Percentiles rank a stretch among this genome's conserved stretches.
Evolutionary conservation across 73 alveolate genomes (phyloP).

Genomic region (Breviolum minutum): DNA sequence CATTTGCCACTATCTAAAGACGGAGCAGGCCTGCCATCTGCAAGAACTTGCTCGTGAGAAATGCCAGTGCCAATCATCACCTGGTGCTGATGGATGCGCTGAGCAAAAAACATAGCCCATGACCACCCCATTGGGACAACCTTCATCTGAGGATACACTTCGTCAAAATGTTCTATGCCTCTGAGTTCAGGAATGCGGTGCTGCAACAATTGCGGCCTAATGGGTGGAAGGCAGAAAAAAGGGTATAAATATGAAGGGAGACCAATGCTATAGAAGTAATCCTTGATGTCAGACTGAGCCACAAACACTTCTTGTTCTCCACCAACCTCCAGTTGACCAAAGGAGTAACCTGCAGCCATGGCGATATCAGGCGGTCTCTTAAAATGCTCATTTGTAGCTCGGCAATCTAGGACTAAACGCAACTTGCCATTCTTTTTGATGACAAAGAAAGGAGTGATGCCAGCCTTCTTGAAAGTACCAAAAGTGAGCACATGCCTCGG

Average conservation of each 20-base stretch:
- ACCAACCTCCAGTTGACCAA: constrained; percentile 4
- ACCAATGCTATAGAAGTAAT: constrained; percentile 19
- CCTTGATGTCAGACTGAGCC: constrained; percentile 28
- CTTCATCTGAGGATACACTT: background rate
- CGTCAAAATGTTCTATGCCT: background rate
- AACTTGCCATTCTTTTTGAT: too few species aligned
- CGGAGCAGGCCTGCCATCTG: constrained; percentile 23
- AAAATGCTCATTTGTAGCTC: background rate
- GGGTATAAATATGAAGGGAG: background rate
- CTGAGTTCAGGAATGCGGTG: background rate
- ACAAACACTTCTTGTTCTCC: background rate
- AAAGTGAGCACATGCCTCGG: background rate
- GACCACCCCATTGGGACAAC: constrained; percentile 82
- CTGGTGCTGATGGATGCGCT: constrained; percentile 52
- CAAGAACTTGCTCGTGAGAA: background rate
- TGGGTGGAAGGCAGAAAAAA: constrained; percentile 7
- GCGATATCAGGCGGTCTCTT: constrained; percentile 5
- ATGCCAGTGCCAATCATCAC: background rate
- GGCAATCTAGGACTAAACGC: constrained; percentile 16
- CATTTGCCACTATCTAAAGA: background rate
- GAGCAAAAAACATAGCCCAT: constrained; percentile 42
- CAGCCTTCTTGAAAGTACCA: too few species aligned
- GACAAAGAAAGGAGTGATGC: too few species aligned
- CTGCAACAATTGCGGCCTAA: background rate
- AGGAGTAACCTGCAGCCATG: constrained; percentile 47